phyloP scores from a whole-genome alignment of 2,329 filamentous ascomycete species.

The Elsinoe australis region DNA sequence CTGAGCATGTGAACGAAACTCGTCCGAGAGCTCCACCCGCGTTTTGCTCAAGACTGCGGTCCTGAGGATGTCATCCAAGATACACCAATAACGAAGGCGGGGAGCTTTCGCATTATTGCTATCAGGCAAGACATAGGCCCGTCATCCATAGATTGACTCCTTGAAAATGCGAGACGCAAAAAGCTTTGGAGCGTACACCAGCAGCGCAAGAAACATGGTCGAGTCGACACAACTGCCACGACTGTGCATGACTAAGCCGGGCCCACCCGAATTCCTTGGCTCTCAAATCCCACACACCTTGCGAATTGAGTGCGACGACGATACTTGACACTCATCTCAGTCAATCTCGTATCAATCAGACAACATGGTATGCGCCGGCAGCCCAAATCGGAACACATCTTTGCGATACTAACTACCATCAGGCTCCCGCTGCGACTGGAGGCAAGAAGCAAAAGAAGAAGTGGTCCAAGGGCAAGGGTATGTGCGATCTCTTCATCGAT shows the following conservation, averaged over 20 bases:
- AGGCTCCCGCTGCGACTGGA: constrained; percentile 53
- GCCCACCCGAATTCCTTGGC: constrained; percentile 16
- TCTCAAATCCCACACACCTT: constrained; percentile 17
- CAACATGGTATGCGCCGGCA: constrained; percentile 35
- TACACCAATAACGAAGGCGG: background rate
- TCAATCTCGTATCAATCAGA: constrained; percentile 31
- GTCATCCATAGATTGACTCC: no score
- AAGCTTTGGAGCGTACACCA: no score
- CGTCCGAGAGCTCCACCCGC: constrained; percentile 5
- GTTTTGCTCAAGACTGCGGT: no score
- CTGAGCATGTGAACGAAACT: constrained; percentile 5
- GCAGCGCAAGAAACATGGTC: no score
- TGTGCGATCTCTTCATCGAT: constrained; percentile 18
- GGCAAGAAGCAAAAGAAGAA: constrained; percentile 80
- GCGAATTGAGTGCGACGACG: constrained; percentile 12
- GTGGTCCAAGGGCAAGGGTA: constrained; percentile 54
- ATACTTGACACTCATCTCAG: constrained; percentile 5
- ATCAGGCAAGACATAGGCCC: no score
- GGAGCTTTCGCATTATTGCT: no score
- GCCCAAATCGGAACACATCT: background rate
- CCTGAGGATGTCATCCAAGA: background rate
- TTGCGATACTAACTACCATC: constrained; percentile 11
- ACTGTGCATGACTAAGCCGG: no score
- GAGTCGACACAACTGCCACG: no score
- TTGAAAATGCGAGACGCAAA: no score